Conservation (phyloP, 345 rosid species). For the Eucalyptus curtisii region DNA sequence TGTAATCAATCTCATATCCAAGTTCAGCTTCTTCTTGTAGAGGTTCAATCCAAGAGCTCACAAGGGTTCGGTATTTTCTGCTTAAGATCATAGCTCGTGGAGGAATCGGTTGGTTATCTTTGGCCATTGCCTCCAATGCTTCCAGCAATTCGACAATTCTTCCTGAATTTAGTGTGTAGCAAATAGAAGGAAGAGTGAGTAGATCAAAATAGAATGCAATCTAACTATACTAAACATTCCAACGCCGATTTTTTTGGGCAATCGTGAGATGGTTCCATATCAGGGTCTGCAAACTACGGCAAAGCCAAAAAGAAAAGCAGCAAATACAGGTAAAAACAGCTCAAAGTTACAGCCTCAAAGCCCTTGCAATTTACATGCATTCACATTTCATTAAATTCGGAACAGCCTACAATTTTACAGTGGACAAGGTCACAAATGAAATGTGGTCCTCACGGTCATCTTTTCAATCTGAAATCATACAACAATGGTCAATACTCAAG, state of each 20-base stretch:
- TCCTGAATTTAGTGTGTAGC: constrained; percentile 40
- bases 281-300: neutral
- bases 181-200: neutral
- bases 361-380: neutral
- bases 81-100: constrained; percentile 89
- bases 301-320: neutral
- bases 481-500: neutral
- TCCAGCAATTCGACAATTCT: constrained; percentile 80
- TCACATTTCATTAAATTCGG: neutral
- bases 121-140: constrained; percentile 82
- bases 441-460: neutral
- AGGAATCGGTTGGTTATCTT: constrained; percentile 78
- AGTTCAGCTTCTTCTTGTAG: constrained; percentile 95
- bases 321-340: neutral
- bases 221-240: neutral
- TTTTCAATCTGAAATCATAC: neutral
- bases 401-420: neutral
- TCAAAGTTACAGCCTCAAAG: neutral
- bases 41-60: constrained; percentile 99
- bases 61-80: constrained; percentile 86
- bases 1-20: constrained; percentile 81
- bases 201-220: neutral
- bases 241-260: neutral
- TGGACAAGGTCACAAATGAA: neutral
- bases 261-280: neutral